Evolutionary conservation across 371 early-diverging fungal species (phyloP).

Genomic region (Mucor piriformis): DNA sequence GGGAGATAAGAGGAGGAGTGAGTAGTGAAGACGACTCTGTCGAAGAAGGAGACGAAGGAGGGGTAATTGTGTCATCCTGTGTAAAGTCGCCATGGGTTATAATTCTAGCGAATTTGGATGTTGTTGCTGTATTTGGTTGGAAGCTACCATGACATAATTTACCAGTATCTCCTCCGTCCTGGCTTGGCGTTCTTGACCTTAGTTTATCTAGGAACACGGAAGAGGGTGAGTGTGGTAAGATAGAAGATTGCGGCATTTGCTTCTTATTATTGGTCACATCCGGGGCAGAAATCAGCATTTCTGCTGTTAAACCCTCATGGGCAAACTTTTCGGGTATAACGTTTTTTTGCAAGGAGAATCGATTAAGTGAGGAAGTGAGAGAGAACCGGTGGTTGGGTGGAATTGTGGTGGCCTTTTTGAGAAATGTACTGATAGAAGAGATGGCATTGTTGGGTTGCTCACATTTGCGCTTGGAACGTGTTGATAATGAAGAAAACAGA

Average conservation of each 20-base stretch:
- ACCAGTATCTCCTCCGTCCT: not conserved
- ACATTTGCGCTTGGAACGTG: not conserved
- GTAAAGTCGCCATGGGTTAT: not conserved
- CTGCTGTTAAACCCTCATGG: too few species aligned
- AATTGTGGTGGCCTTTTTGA: conserved; percentile 22
- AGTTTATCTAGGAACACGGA: conserved; percentile 23
- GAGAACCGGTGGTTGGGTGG: conserved; percentile 9
- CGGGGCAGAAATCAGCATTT: not conserved
- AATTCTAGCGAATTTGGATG: not conserved
- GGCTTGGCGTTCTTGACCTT: not conserved
- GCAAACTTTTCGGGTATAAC: not conserved
- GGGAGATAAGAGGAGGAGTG: not conserved
- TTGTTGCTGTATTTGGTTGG: not conserved
- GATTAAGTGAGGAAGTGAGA: conserved; percentile 15
- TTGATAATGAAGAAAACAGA: conserved; percentile 14
- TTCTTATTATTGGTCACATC: conserved; percentile 1
- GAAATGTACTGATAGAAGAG: conserved; percentile 23
- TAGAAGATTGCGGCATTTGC: conserved; percentile 12
- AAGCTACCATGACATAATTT: not conserved
- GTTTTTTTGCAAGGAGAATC: conserved; percentile 18
- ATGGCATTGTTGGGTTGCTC: conserved; percentile 13
- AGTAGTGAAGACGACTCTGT: not conserved
- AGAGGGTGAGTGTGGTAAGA: conserved; percentile 12
- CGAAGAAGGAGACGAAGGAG: conserved; percentile 10
- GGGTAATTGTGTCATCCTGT: not conserved